A percentile compares a stretch with the other conserved stretches of the same genome.
Evolutionary conservation across 2,329 filamentous ascomycete genomes (phyloP).

Genomic region (Botrytis pseudocinerea): DNA sequence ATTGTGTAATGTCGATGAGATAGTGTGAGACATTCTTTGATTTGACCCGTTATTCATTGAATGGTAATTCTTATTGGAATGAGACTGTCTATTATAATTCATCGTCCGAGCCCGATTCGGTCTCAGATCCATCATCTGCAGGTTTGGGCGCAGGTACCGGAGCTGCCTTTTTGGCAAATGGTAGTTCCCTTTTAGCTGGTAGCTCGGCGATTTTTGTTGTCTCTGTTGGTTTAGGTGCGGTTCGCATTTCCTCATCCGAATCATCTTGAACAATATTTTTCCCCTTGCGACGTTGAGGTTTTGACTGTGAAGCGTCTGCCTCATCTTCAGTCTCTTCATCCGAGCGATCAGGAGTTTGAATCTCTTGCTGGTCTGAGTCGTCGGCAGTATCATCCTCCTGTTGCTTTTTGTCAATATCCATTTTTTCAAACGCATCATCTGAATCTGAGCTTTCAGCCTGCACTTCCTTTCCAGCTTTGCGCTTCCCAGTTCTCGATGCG

Average conservation of each 20-base stretch:
- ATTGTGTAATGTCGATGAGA: neutral
- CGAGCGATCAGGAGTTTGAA: conserved; percentile 23
- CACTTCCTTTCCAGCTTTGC: conserved; percentile 46
- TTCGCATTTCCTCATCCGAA: conserved; percentile 9
- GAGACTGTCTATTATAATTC: conserved; percentile 26
- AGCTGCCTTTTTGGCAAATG: conserved; percentile 31
- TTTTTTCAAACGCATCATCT: conserved; percentile 51
- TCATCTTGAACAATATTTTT: neutral
- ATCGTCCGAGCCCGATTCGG: conserved; percentile 39
- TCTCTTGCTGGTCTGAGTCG: conserved; percentile 26
- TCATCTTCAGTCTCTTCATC: conserved; percentile 20
- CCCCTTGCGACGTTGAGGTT: neutral
- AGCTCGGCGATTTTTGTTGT: conserved; percentile 19
- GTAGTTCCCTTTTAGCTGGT: conserved; percentile 30
- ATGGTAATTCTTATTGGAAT: neutral
- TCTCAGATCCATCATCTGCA: conserved; percentile 35
- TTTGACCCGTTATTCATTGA: neutral
- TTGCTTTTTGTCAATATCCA: conserved; percentile 49
- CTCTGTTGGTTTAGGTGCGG: conserved; percentile 18
- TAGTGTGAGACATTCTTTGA: neutral
- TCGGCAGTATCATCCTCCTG: conserved; percentile 14
- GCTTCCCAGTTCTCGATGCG: conserved; percentile 50
- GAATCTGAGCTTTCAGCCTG: conserved; percentile 41
- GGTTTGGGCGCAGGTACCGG: conserved; percentile 20
- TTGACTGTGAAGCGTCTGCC: neutral